Base-by-base conservation (phyloP, 1,284 basidiomycete species). In the Ganoderma meredithae region DNA sequence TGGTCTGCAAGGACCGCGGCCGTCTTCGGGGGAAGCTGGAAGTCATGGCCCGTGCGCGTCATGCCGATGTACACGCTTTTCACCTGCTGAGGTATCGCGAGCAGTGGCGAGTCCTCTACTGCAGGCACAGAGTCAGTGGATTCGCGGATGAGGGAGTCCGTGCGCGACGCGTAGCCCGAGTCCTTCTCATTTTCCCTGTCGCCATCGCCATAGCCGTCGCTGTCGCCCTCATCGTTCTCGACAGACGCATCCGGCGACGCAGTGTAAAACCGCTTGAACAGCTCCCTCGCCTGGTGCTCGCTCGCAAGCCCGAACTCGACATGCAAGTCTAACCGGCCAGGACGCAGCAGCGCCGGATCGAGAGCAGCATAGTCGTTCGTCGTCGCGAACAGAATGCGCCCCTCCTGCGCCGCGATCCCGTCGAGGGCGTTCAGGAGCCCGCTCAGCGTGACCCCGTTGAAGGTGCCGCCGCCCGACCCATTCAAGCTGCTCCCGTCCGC, bases 281-380 rank as follows among this genome's bases (percentile, higher is more conserved):
- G 80, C 72, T 89, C 85, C 43, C 77, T 78, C 0, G 88, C 89
- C 74, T 94, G 91, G 78, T 84, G 86, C 66, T 80, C 83, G 75
- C 89, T 91, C 6, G 93, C 89, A 31, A 89, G 82, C 70, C 85
- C 85, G 79, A 94, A 94, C 73, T 93, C 87, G 65, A 94, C 80
- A 73, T 92, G 90, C n/a, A 94, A 74, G 75, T 94, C 93, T 85
- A 94, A 90, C 7, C 92, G 87, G 31, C 93, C 93, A 2, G 92
- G 90, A 17, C 93, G 87, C 69, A 85, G 86, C 22, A 94, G 83
- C 1, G 93, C 93, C 3, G 90, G 84, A 71, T 94, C 93, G 22
- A 94, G 86, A 8, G 85, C 81, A 3, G 78, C 72, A 76, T 90
- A 90, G 71, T 89, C 86, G 81, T 94, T 94, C 2, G 92, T 94